phyloP scores from a whole-genome alignment of 1,284 basidiomycete species.

The Inonotus obliquus region DNA sequence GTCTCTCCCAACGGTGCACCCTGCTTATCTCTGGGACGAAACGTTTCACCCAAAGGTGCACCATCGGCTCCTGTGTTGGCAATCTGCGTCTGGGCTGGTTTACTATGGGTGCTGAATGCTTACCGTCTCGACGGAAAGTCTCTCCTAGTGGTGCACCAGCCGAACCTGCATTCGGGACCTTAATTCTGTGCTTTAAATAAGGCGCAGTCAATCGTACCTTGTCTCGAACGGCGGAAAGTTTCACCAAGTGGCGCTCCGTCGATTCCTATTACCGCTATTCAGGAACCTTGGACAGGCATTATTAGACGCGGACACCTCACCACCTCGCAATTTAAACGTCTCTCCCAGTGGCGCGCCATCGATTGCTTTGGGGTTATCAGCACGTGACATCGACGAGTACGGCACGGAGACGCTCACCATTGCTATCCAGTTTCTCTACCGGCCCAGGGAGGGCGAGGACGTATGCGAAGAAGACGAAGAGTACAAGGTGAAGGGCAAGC shows the following conservation, averaged over 20 bases:
- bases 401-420: not conserved
- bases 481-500: slow-evolving; percentile 8
- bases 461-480: slow-evolving; percentile 6
- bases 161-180: not conserved
- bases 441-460: not conserved
- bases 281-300: not conserved
- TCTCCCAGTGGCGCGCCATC: slow-evolving; percentile 2
- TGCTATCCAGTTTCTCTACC: not conserved
- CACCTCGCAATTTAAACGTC: slow-evolving; percentile 9
- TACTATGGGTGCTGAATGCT: not conserved
- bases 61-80: not conserved
- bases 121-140: slow-evolving; percentile 8
- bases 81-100: not conserved
- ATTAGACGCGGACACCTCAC: not conserved
- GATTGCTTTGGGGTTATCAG: not conserved
- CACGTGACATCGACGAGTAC: not conserved
- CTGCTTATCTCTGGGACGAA: slow-evolving; percentile 2
- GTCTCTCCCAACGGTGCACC: slow-evolving; percentile 10
- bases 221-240: slow-evolving; percentile 9
- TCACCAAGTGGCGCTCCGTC: slow-evolving; percentile 5
- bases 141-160: slow-evolving; percentile 10
- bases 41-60: slow-evolving; percentile 11
- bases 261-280: not conserved
- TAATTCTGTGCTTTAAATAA: not conserved
- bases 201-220: not conserved